Conservation (phyloP, 2,329 filamentous ascomycete genomes). For the Penicillium sp. region DNA sequence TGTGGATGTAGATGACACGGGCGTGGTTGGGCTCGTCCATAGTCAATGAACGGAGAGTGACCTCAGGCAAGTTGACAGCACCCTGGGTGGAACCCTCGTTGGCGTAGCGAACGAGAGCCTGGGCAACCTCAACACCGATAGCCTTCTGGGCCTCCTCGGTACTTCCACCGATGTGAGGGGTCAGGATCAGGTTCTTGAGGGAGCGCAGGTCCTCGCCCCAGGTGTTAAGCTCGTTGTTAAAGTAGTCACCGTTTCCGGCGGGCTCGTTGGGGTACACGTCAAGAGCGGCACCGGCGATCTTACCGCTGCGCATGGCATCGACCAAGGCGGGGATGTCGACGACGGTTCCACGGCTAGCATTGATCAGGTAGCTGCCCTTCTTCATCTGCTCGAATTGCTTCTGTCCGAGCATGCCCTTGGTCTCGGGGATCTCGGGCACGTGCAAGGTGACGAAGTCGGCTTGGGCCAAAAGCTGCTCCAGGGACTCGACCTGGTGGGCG, state of each 20-base stretch:
- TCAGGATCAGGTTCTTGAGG: conserved; percentile 90
- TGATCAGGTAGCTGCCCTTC: conserved; percentile 88
- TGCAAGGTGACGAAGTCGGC: conserved; percentile 94
- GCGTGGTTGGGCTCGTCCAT: conserved; percentile 87
- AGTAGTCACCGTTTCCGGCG: conserved; percentile 91
- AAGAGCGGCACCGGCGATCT: conserved; percentile 89
- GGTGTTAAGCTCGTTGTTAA: conserved; percentile 76
- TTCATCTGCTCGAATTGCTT: conserved; percentile 86
- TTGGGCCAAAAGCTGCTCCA: conserved; percentile 73
- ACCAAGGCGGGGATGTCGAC: conserved; percentile 93
- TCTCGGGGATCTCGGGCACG: conserved; percentile 91
- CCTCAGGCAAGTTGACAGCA: conserved; percentile 96
- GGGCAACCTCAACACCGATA: conserved; percentile 89
- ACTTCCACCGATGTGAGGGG: conserved; percentile 94
- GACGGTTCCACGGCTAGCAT: conserved; percentile 89
- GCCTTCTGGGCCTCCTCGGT: conserved; percentile 97
- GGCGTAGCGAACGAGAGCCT: conserved; percentile 88
- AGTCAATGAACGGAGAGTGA: conserved; percentile 84
- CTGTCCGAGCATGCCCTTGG: conserved; percentile 85
- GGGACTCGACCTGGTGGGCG: conserved; percentile 75
- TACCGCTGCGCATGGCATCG: conserved; percentile 80
- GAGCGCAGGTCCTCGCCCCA: conserved; percentile 85
- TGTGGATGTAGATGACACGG: conserved; percentile 94
- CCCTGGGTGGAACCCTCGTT: conserved; percentile 91
- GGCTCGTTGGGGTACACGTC: conserved; percentile 97